Conservation (phyloP, 2,329 filamentous ascomycete genomes). For the Diaporthe velutina region DNA sequence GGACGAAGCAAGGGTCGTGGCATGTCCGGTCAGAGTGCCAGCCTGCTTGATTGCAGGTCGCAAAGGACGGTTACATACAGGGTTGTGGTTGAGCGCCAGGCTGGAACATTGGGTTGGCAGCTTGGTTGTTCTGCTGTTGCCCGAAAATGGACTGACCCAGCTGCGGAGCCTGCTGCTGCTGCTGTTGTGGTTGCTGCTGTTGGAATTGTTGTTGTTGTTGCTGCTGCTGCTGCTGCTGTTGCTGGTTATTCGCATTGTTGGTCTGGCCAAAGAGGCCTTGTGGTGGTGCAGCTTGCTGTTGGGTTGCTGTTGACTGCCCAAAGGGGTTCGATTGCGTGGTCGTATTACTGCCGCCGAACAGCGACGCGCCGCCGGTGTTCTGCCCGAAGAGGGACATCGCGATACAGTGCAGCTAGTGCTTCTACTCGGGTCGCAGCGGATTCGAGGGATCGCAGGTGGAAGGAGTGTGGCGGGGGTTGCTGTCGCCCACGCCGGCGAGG, state of each 20-base stretch:
- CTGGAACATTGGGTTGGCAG: conserved; percentile 66
- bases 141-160: conserved; percentile 42
- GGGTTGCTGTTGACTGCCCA: conserved; percentile 43
- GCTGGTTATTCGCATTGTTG: conserved; percentile 53
- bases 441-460: not conserved
- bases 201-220: conserved; percentile 40
- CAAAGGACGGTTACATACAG: not conserved
- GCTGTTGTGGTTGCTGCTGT: conserved; percentile 52
- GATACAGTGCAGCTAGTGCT: not conserved
- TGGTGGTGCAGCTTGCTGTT: conserved; percentile 42
- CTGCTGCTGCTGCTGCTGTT: conserved; percentile 53
- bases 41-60: not conserved
- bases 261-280: conserved; percentile 56
- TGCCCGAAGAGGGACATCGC: conserved; percentile 38
- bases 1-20: not conserved
- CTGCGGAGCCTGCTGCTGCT: conserved; percentile 52
- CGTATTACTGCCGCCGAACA: conserved; percentile 43
- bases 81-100: conserved; percentile 48
- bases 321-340: conserved; percentile 40
- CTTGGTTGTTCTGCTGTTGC: conserved; percentile 43
- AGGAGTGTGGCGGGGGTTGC: not conserved
- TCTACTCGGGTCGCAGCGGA: not conserved
- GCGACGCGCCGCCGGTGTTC: conserved; percentile 43
- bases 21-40: not conserved
- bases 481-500: conserved; percentile 12